Percentiles rank a stretch among this genome's conserved stretches.
Conservation (phyloP, 306 rosid genomes). For the Citrullus mucosospermus region DNA sequence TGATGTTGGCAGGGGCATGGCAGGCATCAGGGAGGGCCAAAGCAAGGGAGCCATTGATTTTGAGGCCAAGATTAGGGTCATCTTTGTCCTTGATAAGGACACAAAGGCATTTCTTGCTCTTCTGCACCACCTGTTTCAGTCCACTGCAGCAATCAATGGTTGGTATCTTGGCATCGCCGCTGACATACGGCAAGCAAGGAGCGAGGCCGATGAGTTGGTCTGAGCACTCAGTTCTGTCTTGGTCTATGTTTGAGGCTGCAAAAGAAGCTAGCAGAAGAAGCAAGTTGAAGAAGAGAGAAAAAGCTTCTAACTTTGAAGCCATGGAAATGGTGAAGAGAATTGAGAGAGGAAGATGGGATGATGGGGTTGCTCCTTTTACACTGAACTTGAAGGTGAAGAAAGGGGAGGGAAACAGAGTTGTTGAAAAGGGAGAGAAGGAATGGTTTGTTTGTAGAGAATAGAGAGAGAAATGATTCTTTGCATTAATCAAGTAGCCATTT, state of each 20-base stretch:
- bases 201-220: slow-evolving; percentile 39
- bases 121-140: slow-evolving; percentile 29
- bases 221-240: slow-evolving; percentile 57
- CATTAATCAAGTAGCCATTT: neutral
- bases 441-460: neutral
- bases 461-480: neutral
- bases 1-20: slow-evolving; percentile 29
- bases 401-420: neutral
- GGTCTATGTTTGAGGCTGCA: slow-evolving; percentile 33
- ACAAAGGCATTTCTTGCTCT: slow-evolving; percentile 57
- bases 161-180: slow-evolving; percentile 47
- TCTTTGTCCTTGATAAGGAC: slow-evolving; percentile 51
- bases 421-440: neutral
- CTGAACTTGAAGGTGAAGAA: neutral
- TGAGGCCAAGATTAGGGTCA: slow-evolving; percentile 61
- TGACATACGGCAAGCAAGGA: slow-evolving; percentile 49
- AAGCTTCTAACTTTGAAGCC: slow-evolving; percentile 9
- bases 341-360: neutral
- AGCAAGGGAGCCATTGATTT: slow-evolving; percentile 47
- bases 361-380: neutral
- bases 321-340: slow-evolving; percentile 1
- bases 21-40: slow-evolving; percentile 41
- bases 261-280: slow-evolving; percentile 10
- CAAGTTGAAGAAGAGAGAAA: neutral
- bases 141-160: slow-evolving; percentile 63